These are phyloP conservation scores for Geotrichum cucujoidarum DNA, from an alignment of 1,139 yeast species.

Conservation along the genomic window DNA sequence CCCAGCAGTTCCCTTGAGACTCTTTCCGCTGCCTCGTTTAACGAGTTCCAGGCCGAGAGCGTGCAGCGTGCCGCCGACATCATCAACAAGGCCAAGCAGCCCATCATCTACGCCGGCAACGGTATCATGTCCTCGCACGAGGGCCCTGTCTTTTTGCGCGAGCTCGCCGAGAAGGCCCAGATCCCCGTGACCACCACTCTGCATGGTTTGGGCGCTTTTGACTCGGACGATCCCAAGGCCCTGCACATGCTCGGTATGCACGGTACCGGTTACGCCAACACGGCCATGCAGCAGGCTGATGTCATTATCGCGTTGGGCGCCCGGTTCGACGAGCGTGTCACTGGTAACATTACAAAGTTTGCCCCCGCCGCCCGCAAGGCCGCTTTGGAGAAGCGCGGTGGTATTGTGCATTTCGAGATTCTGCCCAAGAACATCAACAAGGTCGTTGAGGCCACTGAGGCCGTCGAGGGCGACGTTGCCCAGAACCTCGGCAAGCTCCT, in stretches of 20 bases:
- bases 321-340: slow-evolving; percentile 96
- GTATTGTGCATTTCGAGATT: slow-evolving; percentile 93
- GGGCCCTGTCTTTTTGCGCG: slow-evolving; percentile 75
- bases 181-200: slow-evolving; percentile 95
- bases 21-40: slow-evolving; percentile 65
- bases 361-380: slow-evolving; percentile 93
- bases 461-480: slow-evolving; percentile 93
- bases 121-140: slow-evolving; percentile 78
- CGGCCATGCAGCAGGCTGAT: slow-evolving; percentile 91
- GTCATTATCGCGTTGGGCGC: slow-evolving; percentile 92
- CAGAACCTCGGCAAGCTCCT: slow-evolving; percentile 65
- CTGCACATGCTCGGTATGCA: slow-evolving; percentile 98
- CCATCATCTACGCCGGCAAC: slow-evolving; percentile 85
- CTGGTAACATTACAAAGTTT: slow-evolving; percentile 76
- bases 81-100: slow-evolving; percentile 77
- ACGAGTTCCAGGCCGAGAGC: slow-evolving; percentile 71
- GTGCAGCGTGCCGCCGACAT: slow-evolving; percentile 72
- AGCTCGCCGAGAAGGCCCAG: slow-evolving; percentile 81
- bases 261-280: slow-evolving; percentile 90
- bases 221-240: slow-evolving; percentile 85
- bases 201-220: slow-evolving; percentile 91
- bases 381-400: slow-evolving; percentile 84
- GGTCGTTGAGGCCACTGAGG: slow-evolving; percentile 95
- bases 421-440: slow-evolving; percentile 95
- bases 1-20: slow-evolving; percentile 75